Conservation (phyloP, 2,329 filamentous ascomycete species). For the Claviceps sp. region DNA sequence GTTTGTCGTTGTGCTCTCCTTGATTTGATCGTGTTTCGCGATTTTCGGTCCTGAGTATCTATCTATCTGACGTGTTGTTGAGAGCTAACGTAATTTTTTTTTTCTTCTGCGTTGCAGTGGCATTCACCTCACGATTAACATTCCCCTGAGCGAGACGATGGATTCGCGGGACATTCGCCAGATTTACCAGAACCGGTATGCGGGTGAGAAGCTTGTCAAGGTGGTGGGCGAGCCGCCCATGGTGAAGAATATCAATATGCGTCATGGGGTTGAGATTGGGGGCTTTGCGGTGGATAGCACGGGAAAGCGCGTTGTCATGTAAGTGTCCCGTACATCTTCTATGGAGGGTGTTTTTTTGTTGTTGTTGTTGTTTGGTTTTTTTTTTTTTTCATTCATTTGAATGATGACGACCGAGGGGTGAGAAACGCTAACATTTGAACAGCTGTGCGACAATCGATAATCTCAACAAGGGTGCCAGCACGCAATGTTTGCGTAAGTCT, state of each 20-base stretch:
- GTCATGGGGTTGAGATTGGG: conserved; percentile 86
- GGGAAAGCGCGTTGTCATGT: conserved; percentile 81
- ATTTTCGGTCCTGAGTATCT: background rate
- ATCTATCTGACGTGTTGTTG: background rate
- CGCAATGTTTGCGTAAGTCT: conserved; percentile 81
- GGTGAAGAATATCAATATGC: conserved; percentile 72
- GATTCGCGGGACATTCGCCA: conserved; percentile 84
- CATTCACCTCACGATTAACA: conserved; percentile 82
- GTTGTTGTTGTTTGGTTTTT: too few relatives aligned
- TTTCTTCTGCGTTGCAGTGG: conserved; percentile 39
- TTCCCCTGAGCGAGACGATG: conserved; percentile 78
- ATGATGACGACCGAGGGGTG: too few relatives aligned
- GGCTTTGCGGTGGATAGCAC: conserved; percentile 86
- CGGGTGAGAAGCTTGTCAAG: conserved; percentile 90
- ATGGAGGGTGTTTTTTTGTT: background rate
- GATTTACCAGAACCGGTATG: conserved; percentile 91
- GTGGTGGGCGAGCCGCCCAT: conserved; percentile 75
- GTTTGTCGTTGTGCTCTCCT: background rate
- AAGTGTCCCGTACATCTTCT: conserved; percentile 23
- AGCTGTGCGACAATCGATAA: conserved; percentile 76
- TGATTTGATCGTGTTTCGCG: background rate
- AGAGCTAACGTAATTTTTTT: background rate
- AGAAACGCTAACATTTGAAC: conserved; percentile 6
- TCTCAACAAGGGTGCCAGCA: conserved; percentile 81
- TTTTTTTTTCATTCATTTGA: background rate